phyloP scores from a whole-genome alignment of 192 early-diverging fungal species.

The Cetraspora pellucida region DNA sequence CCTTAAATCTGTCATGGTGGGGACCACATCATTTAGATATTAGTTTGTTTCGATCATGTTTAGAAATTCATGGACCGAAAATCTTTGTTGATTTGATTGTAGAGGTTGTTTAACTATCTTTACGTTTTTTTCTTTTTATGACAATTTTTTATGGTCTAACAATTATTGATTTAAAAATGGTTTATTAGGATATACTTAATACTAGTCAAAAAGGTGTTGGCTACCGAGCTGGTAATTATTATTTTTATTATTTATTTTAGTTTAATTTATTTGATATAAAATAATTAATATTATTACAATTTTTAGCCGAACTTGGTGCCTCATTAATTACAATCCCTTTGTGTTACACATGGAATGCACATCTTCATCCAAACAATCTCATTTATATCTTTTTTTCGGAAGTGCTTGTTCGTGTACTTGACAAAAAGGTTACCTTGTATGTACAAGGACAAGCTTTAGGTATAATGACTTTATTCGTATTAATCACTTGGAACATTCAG shows the following conservation, averaged over 20 bases:
- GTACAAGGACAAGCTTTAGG: conserved; percentile 17
- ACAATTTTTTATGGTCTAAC: background rate
- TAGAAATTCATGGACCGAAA: conserved; percentile 13
- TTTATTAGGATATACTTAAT: background rate
- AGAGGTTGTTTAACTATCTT: conserved; percentile 1
- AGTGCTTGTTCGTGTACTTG: background rate
- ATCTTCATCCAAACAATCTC: conserved; percentile 21
- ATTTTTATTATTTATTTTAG: background rate
- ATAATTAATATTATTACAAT: background rate
- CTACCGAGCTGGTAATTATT: conserved; percentile 24
- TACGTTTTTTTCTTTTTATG: background rate
- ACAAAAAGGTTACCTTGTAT: conserved; percentile 19
- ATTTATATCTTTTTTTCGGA: conserved; percentile 26
- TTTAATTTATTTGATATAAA: background rate
- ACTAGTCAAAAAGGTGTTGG: background rate
- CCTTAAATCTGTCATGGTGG: background rate
- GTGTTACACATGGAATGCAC: conserved; percentile 14
- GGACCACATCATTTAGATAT: conserved; percentile 30
- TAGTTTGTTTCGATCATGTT: conserved; percentile 17
- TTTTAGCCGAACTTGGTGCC: conserved; percentile 28
- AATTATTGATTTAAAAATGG: background rate
- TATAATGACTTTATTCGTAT: background rate
- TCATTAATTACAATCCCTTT: conserved; percentile 16
- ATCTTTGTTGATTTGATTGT: conserved; percentile 26
- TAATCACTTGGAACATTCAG: background rate